Base-by-base conservation (phyloP, 2,329 filamentous ascomycete genomes). In the Xylaria arbuscula region DNA sequence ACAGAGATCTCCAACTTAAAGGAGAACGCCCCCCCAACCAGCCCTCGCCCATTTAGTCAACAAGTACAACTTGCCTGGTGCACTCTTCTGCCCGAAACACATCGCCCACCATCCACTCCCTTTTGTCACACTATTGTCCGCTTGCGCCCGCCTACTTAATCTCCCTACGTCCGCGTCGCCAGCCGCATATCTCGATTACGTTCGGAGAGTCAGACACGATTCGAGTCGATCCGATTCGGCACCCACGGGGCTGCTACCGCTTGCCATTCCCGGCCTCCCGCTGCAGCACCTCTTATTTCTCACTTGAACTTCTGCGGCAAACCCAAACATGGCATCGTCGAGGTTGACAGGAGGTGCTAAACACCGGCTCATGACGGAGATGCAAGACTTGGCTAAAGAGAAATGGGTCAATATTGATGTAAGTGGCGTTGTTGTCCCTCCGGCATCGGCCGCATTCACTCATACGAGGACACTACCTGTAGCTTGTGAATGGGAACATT, bases 371-470 rank as follows among this genome's bases (percentile, higher is more conserved):
- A 93, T 97, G 92, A 92, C 92, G 74, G 95, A 98, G 85, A 90
- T 93, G 83, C 91, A 92, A 80, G 86, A 88, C 53, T 87, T 98
- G 48, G 86, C 89, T 63, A 94, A 96, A 80, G 94, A 98, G 85
- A 93, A 93, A 79, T 99, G 95, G 95, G 92, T 97, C 19, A 89
- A 95, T 75, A 93, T 98, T 73, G 92, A 97, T 79, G 92, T 94
- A 81, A 70, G 87, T 76, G 32, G 8, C 22, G 22, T 54, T 19
- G 24, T 32, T 15, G 22, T 32, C 42, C 34, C 36, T 62, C 58
- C 59, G 48, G 59, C 60, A 62, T 66, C 69, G 60, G 51, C 19
- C 50, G 19, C 60, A 19, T 40, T 60, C 50, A 59, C 55, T 70
- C 24, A 62, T 42, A 8, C 34, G 45, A 36, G 32, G 17, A 36